These are phyloP conservation scores for Dalbergia oliveri DNA, from an alignment of 306 rosid genomes.

Conservation along the genomic window DNA sequence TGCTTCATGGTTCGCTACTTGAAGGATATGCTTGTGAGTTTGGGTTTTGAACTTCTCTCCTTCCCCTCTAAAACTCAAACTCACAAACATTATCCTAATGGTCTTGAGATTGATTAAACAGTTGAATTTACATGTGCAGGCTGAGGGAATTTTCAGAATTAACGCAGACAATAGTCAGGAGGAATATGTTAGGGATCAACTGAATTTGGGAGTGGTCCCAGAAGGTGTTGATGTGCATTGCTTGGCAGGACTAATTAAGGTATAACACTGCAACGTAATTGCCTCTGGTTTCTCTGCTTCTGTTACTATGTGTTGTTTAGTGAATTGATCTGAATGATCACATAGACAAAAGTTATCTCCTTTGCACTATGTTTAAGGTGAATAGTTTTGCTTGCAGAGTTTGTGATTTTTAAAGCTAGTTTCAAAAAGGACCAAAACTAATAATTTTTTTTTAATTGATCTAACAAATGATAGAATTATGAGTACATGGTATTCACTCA, in stretches of 20 bases:
- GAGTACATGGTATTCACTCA: constrained; percentile 32
- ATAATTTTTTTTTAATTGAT: neutral
- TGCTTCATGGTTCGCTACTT: neutral
- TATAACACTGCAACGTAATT: constrained; percentile 38
- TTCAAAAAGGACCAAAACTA: neutral
- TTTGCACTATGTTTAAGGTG: neutral
- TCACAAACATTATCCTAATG: no score
- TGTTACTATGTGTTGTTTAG: constrained; percentile 7
- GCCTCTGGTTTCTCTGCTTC: constrained; percentile 24
- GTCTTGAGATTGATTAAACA: constrained; percentile 28
- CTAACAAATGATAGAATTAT: constrained; percentile 17
- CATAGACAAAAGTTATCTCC: neutral
- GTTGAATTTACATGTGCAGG: constrained; percentile 58
- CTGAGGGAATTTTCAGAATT: constrained; percentile 93
- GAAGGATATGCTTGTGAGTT: no score
- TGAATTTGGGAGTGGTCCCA: constrained; percentile 83
- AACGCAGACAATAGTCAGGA: constrained; percentile 83
- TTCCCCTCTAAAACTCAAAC: no score
- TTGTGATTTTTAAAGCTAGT: neutral
- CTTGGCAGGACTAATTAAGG: constrained; percentile 95
- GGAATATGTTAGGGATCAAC: constrained; percentile 80
- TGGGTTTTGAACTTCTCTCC: no score
- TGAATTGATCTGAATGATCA: constrained; percentile 25
- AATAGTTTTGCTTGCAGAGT: constrained; percentile 18
- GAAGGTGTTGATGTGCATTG: constrained; percentile 86